A percentile compares a stretch with the other conserved stretches of the same genome.
phyloP scores from a whole-genome alignment of 2,329 filamentous ascomycete genomes.

The Aspergillus flavus region DNA sequence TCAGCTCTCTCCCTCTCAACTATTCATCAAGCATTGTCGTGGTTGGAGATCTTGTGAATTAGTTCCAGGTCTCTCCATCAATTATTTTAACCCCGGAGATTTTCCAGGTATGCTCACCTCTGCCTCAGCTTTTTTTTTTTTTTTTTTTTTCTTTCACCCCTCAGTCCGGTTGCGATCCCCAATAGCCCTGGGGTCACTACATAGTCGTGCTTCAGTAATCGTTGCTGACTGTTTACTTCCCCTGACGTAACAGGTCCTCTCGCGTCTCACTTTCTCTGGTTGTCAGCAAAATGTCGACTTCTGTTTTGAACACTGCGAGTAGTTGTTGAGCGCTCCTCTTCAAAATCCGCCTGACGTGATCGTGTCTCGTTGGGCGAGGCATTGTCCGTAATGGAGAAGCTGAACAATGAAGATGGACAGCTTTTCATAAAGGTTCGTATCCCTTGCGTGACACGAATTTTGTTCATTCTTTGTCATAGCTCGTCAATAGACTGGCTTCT shows the following conservation, averaged over 20 bases:
- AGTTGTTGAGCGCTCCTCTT: slow-evolving; percentile 39
- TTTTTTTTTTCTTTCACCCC: neutral
- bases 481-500: slow-evolving; percentile 10
- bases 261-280: slow-evolving; percentile 23
- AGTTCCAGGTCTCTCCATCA: neutral
- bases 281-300: slow-evolving; percentile 39
- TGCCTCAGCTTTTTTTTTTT: slow-evolving; percentile 12
- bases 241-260: slow-evolving; percentile 25
- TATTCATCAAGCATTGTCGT: slow-evolving; percentile 16
- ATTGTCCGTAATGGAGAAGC: slow-evolving; percentile 48
- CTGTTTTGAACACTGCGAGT: slow-evolving; percentile 27
- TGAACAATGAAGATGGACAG: slow-evolving; percentile 54
- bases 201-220: neutral
- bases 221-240: slow-evolving; percentile 12
- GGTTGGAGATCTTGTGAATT: slow-evolving; percentile 17
- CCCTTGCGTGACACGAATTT: neutral
- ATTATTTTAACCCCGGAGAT: neutral
- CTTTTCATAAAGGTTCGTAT: slow-evolving; percentile 50
- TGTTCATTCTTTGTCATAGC: slow-evolving; percentile 1
- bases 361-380: slow-evolving; percentile 32
- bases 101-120: neutral
- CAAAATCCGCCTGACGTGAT: slow-evolving; percentile 38
- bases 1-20: slow-evolving; percentile 11
- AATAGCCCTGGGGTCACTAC: neutral
- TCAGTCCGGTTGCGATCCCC: neutral